Evolutionary conservation across 2,329 filamentous ascomycete genomes (phyloP).

Genomic region (Fusarium clavum): DNA sequence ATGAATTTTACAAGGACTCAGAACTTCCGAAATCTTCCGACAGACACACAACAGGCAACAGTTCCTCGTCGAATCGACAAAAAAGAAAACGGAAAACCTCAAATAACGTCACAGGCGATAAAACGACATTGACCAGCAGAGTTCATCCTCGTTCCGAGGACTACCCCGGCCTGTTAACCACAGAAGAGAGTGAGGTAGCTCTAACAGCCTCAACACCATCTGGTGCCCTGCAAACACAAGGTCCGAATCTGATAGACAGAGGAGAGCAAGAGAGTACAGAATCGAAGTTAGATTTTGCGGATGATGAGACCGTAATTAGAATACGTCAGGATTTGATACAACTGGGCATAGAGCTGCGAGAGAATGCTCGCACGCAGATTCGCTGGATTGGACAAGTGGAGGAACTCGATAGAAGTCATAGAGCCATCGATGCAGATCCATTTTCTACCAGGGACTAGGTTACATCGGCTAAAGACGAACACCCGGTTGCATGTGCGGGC

Average conservation of each 20-base stretch:
- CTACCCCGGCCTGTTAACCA: fast-evolving
- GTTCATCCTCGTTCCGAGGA: background rate
- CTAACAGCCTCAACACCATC: fast-evolving
- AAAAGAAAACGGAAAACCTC: background rate
- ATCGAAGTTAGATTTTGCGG: background rate
- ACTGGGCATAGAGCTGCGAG: background rate
- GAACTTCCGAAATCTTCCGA: background rate
- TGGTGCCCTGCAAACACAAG: background rate
- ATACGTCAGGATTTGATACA: background rate
- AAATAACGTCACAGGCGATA: too few relatives aligned
- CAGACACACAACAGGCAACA: background rate
- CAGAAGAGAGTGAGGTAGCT: too few relatives aligned
- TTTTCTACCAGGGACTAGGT: background rate
- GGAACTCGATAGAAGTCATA: background rate
- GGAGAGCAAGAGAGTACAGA: background rate
- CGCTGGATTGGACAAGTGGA: background rate
- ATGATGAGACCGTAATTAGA: background rate
- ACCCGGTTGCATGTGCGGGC: fast-evolving
- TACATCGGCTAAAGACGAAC: background rate
- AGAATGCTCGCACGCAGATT: background rate
- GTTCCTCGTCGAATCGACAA: background rate
- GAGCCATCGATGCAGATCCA: background rate
- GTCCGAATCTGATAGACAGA: background rate
- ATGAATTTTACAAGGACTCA: background rate
- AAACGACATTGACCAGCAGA: background rate